Percentiles rank a stretch among this genome's conserved stretches.
Conservation (phyloP, 768 basidiomycete genomes). For the Lanmaoa rubissima region DNA sequence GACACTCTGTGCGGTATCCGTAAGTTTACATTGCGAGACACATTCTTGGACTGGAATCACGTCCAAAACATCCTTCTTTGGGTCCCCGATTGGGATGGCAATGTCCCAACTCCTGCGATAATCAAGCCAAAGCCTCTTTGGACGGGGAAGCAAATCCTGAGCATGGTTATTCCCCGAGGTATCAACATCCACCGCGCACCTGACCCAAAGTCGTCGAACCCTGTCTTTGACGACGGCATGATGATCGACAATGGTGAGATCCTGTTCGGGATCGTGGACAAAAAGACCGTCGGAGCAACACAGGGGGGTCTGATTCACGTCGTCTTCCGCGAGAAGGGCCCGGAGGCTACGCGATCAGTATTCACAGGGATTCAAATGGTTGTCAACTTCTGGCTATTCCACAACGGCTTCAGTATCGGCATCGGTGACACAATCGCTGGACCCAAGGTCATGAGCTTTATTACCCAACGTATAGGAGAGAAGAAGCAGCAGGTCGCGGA, state of each 20-base stretch:
- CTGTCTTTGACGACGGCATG: slow-evolving; percentile 91
- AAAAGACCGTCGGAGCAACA: slow-evolving; percentile 97
- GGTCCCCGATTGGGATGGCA: slow-evolving; percentile 97
- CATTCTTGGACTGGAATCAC: slow-evolving; percentile 91
- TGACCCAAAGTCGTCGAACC: slow-evolving; percentile 75
- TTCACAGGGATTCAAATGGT: slow-evolving; percentile 94
- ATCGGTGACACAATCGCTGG: slow-evolving; percentile 99
- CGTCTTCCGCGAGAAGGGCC: slow-evolving; percentile 96
- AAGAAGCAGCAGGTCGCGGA: slow-evolving; percentile 78
- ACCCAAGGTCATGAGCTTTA: slow-evolving; percentile 79
- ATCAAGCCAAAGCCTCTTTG: slow-evolving; percentile 96
- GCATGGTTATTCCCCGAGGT: slow-evolving; percentile 88
- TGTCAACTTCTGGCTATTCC: slow-evolving; percentile 98
- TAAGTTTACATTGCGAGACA: slow-evolving; percentile 94
- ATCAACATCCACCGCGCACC: slow-evolving; percentile 88
- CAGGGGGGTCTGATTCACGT: slow-evolving; percentile 95
- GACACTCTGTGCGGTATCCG: slow-evolving; percentile 97
- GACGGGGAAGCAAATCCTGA: slow-evolving; percentile 96
- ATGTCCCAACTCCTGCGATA: slow-evolving; percentile 88
- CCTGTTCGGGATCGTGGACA: slow-evolving; percentile 92
- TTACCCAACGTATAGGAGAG: slow-evolving; percentile 77
- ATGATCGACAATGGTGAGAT: slow-evolving; percentile 97
- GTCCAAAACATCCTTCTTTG: slow-evolving; percentile 98
- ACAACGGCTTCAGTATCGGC: slow-evolving; percentile 98
- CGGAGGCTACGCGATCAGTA: slow-evolving; percentile 82